Evolutionary conservation across 345 rosid genomes (phyloP).

Genomic region (Pistacia atlantica): DNA sequence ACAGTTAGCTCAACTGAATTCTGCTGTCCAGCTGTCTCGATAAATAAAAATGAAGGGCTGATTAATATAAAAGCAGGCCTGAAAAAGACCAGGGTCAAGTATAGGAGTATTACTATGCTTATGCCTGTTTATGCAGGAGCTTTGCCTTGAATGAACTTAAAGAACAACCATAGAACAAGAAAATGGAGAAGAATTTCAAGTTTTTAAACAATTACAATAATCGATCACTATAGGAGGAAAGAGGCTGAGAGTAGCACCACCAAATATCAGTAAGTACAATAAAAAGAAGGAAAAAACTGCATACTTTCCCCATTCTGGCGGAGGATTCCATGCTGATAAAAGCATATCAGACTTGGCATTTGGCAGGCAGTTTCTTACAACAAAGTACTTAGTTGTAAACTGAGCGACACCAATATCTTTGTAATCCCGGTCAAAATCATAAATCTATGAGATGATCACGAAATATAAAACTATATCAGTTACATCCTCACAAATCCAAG

Average conservation of each 20-base stretch:
- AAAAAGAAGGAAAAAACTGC: conserved; percentile 22
- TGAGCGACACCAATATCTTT: conserved; percentile 93
- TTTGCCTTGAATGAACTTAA: neutral
- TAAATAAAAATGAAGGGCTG: neutral
- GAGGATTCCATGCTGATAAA: conserved; percentile 97
- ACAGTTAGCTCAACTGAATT: neutral
- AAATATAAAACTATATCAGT: conserved; percentile 22
- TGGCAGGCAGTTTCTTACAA: conserved; percentile 81
- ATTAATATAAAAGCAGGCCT: neutral
- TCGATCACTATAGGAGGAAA: neutral
- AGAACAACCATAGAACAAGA: neutral
- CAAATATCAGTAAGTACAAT: conserved; percentile 9
- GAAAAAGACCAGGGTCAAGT: neutral
- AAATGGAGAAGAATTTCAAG: neutral
- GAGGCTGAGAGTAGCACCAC: neutral
- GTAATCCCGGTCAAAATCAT: conserved; percentile 98
- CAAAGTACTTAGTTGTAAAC: conserved; percentile 82
- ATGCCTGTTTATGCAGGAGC: neutral
- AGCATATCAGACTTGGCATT: conserved; percentile 90
- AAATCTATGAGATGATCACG: conserved; percentile 54
- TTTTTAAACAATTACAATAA: neutral
- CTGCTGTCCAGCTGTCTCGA: neutral
- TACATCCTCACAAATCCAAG: conserved; percentile 10
- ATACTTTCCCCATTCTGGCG: conserved; percentile 98
- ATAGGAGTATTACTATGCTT: neutral